A percentile compares a stretch with the other conserved stretches of the same genome.
phyloP scores from a whole-genome alignment of 1,139 yeast genomes.

The Candida tetrigidarum region DNA sequence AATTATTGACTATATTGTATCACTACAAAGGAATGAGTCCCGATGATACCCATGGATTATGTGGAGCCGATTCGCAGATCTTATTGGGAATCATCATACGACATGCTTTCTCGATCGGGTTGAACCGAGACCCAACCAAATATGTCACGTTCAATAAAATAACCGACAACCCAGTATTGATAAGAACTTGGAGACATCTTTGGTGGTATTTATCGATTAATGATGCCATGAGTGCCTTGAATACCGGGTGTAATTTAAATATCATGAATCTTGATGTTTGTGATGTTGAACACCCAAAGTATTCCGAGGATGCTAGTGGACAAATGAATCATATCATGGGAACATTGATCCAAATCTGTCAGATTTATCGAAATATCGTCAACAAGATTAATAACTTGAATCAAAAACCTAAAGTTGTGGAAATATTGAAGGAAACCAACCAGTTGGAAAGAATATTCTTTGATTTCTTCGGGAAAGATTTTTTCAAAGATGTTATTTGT shows the following conservation, averaged over 20 bases:
- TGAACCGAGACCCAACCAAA: constrained; percentile 46
- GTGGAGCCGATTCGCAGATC: constrained; percentile 46
- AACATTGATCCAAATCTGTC: constrained; percentile 25
- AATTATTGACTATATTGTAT: constrained; percentile 34
- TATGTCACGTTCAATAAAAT: constrained; percentile 37
- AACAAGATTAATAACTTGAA: constrained; percentile 33
- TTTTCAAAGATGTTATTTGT: constrained; percentile 45
- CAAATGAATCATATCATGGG: constrained; percentile 21
- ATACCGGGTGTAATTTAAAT: constrained; percentile 37
- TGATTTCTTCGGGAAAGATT: constrained; percentile 48
- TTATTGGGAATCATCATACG: constrained; percentile 41
- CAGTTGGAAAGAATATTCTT: constrained; percentile 41
- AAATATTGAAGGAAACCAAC: constrained; percentile 42
- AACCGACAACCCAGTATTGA: constrained; percentile 29
- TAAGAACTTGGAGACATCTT: constrained; percentile 41
- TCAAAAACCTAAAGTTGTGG: constrained; percentile 40
- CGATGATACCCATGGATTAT: constrained; percentile 48
- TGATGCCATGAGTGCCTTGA: constrained; percentile 41
- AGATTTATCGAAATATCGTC: constrained; percentile 35
- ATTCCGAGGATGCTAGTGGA: constrained; percentile 22
- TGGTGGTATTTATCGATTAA: constrained; percentile 37
- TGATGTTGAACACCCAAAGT: constrained; percentile 37
- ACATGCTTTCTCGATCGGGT: constrained; percentile 48
- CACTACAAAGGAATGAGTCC: constrained; percentile 46
- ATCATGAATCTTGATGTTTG: constrained; percentile 31